These are phyloP conservation scores for Eucalyptus curtisii DNA, from an alignment of 345 rosid genomes.

Conservation along the genomic window DNA sequence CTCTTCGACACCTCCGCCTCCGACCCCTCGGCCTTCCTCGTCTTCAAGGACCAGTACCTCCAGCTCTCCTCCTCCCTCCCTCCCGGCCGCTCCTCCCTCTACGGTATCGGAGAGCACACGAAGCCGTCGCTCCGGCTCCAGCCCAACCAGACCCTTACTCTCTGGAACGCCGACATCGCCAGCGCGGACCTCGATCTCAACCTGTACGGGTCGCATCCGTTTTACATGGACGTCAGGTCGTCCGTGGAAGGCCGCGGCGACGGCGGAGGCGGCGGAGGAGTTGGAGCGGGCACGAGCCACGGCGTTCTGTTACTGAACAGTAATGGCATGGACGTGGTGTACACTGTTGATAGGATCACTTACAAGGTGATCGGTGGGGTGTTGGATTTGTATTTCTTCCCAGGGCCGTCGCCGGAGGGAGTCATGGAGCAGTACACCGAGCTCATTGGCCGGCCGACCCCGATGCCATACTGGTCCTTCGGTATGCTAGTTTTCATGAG, in stretches of 20 bases:
- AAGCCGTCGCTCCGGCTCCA: constrained; percentile 31
- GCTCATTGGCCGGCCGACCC: constrained; percentile 58
- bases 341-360: constrained; percentile 41
- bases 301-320: constrained; percentile 58
- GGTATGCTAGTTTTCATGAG: constrained; percentile 11
- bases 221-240: constrained; percentile 53
- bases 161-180: constrained; percentile 47
- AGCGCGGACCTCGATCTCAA: constrained; percentile 26
- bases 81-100: constrained; percentile 22
- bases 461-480: constrained; percentile 84
- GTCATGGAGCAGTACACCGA: constrained; percentile 61
- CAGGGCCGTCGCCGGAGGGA: constrained; percentile 35
- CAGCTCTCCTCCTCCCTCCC: constrained; percentile 56
- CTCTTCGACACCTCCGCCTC: constrained; percentile 32
- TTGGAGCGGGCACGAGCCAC: constrained; percentile 33
- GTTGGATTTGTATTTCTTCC: constrained; percentile 51
- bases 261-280: constrained; percentile 3
- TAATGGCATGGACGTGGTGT: constrained; percentile 62
- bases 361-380: constrained; percentile 56
- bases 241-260: background rate
- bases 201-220: constrained; percentile 77
- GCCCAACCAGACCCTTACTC: constrained; percentile 17
- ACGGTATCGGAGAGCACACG: constrained; percentile 80
- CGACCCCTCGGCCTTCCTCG: constrained; percentile 16
- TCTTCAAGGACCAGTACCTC: constrained; percentile 72